These are phyloP conservation scores for Suillus paluster DNA, from an alignment of 768 basidiomycete species.

Conservation along the genomic window DNA sequence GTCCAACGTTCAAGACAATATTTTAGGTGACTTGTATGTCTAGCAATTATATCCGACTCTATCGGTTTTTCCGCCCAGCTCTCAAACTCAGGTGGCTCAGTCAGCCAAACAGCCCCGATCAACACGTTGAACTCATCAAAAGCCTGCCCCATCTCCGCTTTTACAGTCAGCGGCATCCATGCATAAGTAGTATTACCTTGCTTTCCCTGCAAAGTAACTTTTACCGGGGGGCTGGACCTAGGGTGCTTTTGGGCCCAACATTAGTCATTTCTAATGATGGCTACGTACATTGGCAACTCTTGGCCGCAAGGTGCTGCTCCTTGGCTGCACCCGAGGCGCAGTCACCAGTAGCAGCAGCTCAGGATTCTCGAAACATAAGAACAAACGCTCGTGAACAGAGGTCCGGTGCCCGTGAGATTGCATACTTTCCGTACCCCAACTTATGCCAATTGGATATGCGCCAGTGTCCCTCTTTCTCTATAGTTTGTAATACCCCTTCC, in stretches of 20 bases:
- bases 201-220: not conserved
- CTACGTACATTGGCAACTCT: not conserved
- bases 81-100: too few relatives aligned
- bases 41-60: not conserved
- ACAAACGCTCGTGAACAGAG: too few relatives aligned
- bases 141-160: not conserved
- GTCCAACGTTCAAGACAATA: not conserved
- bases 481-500: not conserved
- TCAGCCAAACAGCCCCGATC: not conserved
- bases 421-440: too few relatives aligned
- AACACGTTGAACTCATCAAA: not conserved
- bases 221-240: not conserved
- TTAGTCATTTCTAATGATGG: not conserved
- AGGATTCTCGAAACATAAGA: not conserved
- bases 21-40: too few relatives aligned
- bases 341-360: too few relatives aligned
- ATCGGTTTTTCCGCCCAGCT: not conserved
- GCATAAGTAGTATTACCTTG: not conserved
- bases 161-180: not conserved
- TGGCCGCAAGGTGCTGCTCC: too few relatives aligned
- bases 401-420: too few relatives aligned
- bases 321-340: not conserved
- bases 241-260: not conserved
- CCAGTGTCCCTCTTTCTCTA: not conserved
- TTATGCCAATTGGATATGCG: too few relatives aligned